Evolutionary conservation across 306 rosid genomes (phyloP), one percentile per base, ranked within the genome.

Genomic region (Fragaria vesca): DNA sequence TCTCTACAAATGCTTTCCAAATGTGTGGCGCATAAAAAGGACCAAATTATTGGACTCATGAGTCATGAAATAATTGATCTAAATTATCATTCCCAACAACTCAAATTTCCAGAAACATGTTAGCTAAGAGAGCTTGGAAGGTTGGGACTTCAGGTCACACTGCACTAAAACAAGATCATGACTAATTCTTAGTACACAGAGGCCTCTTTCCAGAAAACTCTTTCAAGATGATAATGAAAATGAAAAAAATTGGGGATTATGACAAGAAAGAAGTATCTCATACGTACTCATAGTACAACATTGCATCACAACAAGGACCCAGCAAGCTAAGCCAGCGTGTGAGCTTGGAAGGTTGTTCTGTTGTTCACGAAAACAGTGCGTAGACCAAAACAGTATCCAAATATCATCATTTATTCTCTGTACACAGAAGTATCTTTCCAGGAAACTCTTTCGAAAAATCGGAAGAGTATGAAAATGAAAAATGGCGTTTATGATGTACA

Each of bases 311-410:
- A 89, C 74, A 86, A 87, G 87, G 88, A 73, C 57, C 34, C 67
- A 69, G 21, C 52, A 51, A 78, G 77, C 36, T 61, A 78, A 78
- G 87, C 89, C 87, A 78, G 85, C 81, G 78, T 75, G 61, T 78
- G 66, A 71, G 82, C 84, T 84, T 89, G 92, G 88, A 81, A 87
- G 66, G 86, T 88, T 83, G 86, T 83, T 81, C 68, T 86, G 89
- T 32, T 32, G 34, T 32, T 32, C 34, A 32, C 34, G 88, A 51
- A 17, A 51, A 46, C n/a, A 51, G 57, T 46, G 13, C 50, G 13
- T 79, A 83, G 88, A 82, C 73, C 60, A 74, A 43, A 21, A 8
- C 34, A 24, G 24, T 16, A 58, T 20, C 34, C 34, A 32, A 32
- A 32, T 3, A 38, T 38, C 48, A 68, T 81, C 80, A 78, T 45